Evolutionary conservation across 2,329 filamentous ascomycete genomes (phyloP).

Genomic region (Aspergillus ochraceus): DNA sequence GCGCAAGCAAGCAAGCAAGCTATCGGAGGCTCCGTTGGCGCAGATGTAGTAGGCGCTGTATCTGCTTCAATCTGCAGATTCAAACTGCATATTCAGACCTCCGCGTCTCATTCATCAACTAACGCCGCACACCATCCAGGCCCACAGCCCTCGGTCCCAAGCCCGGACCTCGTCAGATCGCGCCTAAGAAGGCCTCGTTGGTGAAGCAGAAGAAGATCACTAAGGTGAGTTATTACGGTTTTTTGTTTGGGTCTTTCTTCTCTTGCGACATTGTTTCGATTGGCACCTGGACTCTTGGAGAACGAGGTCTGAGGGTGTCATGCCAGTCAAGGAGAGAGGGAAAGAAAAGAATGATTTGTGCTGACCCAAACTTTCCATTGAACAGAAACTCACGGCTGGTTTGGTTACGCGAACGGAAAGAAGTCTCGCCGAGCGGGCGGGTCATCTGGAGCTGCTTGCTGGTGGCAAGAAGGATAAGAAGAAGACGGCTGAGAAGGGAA

Average conservation of each 20-base stretch:
- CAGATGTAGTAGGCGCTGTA: too few species aligned
- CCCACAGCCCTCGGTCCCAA: constrained; percentile 48
- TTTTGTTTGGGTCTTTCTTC: too few species aligned
- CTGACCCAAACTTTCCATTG: neutral
- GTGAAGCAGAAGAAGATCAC: constrained; percentile 63
- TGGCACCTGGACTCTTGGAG: too few species aligned
- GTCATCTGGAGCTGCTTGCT: constrained; percentile 67
- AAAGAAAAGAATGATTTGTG: neutral
- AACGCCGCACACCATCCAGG: constrained; percentile 8
- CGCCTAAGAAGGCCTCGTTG: constrained; percentile 64
- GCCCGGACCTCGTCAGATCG: constrained; percentile 62
- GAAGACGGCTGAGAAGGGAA: constrained; percentile 31
- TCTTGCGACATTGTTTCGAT: too few species aligned
- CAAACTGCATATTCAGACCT: neutral
- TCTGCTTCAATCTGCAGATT: neutral
- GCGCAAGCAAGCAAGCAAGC: too few species aligned
- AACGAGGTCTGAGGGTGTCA: neutral
- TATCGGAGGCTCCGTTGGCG: too few species aligned
- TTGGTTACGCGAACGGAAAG: constrained; percentile 67
- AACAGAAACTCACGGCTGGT: constrained; percentile 61
- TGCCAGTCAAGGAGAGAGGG: too few species aligned
- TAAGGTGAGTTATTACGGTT: constrained; percentile 47
- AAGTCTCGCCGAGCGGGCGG: constrained; percentile 64
- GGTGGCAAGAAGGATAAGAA: constrained; percentile 64
- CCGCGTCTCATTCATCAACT: neutral